Conservation (phyloP, 1,284 basidiomycete species). For the Moniliella sp. region DNA sequence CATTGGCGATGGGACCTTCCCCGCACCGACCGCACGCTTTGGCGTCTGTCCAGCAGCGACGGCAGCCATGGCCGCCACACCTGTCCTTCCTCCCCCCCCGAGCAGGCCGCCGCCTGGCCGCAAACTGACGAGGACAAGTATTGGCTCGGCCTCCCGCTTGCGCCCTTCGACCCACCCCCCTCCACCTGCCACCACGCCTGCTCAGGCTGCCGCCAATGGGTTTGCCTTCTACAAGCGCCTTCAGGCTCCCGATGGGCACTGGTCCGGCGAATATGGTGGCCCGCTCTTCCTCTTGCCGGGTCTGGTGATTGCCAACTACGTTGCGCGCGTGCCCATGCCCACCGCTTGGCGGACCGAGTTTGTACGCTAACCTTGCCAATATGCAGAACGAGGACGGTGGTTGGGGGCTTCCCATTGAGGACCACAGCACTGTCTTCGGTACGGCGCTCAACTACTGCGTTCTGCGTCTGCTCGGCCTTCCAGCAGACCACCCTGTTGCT, state of each 20-base stretch:
- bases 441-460: constrained; percentile 79
- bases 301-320: constrained; percentile 75
- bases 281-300: constrained; percentile 79
- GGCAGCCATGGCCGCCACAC: constrained; percentile 19
- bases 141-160: constrained; percentile 30
- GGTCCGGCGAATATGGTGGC: constrained; percentile 42
- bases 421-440: constrained; percentile 76
- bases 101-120: constrained; percentile 8
- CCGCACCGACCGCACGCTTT: constrained; percentile 15
- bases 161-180: too few species aligned
- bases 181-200: constrained; percentile 14
- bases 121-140: constrained; percentile 29
- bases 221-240: constrained; percentile 71
- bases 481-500: constrained; percentile 57
- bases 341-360: constrained; percentile 67
- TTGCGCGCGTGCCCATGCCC: constrained; percentile 51
- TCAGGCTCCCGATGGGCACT: constrained; percentile 80
- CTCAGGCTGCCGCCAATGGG: constrained; percentile 36
- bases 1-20: too few species aligned
- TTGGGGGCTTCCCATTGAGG: constrained; percentile 53
- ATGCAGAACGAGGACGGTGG: constrained; percentile 21
- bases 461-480: constrained; percentile 63
- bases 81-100: constrained; percentile 22
- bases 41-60: constrained; percentile 21
- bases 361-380: constrained; percentile 49